These are phyloP conservation scores for Monosporozyma servazzii DNA, from an alignment of 805 yeast genomes.

Conservation along the genomic window DNA sequence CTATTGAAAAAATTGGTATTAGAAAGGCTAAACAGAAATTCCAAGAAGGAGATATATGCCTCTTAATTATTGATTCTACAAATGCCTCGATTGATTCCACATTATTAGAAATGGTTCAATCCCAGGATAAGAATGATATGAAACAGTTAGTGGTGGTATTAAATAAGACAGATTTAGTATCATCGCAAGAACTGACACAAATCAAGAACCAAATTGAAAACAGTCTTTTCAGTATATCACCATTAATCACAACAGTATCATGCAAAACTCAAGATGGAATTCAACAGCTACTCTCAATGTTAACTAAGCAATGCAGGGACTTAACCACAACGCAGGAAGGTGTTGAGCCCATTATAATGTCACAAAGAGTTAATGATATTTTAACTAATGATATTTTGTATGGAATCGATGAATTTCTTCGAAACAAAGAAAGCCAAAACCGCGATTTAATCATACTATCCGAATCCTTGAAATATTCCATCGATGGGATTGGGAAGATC, in stretches of 20 bases:
- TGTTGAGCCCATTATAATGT: conserved; percentile 60
- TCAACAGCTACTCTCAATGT: conserved; percentile 31
- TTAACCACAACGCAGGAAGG: conserved; percentile 40
- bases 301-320: conserved; percentile 40
- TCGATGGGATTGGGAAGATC: conserved; percentile 83
- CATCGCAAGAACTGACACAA: conserved; percentile 10
- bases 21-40: conserved; percentile 59
- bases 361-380: conserved; percentile 68
- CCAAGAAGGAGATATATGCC: conserved; percentile 55
- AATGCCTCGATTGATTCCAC: conserved; percentile 28
- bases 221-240: conserved; percentile 17
- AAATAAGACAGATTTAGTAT: conserved; percentile 51
- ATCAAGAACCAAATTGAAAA: conserved; percentile 11
- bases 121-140: conserved; percentile 4
- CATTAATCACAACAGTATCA: conserved; percentile 40
- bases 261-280: conserved; percentile 55
- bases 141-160: conserved; percentile 35
- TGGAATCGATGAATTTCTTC: conserved; percentile 59
- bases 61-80: conserved; percentile 42
- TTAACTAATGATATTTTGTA: conserved; percentile 64
- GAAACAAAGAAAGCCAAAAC: conserved; percentile 34
- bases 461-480: conserved; percentile 63
- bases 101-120: conserved; percentile 22
- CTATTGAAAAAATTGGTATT: conserved; percentile 74
- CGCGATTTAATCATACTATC: conserved; percentile 72